Evolutionary conservation across 257 asterid species (phyloP).

Genomic region (Lantana camara): DNA sequence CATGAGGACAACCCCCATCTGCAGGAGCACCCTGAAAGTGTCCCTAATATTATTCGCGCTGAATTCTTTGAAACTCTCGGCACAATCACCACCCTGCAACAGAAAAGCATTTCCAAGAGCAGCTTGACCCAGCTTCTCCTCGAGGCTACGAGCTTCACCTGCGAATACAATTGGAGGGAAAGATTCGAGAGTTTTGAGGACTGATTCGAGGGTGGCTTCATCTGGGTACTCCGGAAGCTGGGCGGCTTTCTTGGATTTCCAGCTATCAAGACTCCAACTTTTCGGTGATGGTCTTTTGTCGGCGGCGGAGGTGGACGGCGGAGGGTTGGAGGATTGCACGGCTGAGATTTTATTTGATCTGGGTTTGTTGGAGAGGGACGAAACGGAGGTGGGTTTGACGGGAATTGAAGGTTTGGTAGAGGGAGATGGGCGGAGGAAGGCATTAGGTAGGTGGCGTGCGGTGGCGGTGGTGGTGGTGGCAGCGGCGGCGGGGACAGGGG

Average conservation of each 20-base stretch:
- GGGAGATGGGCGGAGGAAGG: conserved; percentile 35
- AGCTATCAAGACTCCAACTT: conserved; percentile 67
- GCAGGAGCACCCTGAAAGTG: conserved; percentile 76
- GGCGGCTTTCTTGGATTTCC: conserved; percentile 64
- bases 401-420: conserved; percentile 17
- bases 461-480: conserved; percentile 8
- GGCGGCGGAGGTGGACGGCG: conserved; percentile 29
- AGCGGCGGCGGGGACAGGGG: conserved; percentile 27
- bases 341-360: conserved; percentile 52
- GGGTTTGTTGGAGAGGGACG: conserved; percentile 35
- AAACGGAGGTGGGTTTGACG: conserved; percentile 31
- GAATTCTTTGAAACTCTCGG: conserved; percentile 85
- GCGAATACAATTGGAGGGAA: conserved; percentile 85
- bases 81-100: conserved; percentile 87
- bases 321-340: conserved; percentile 41
- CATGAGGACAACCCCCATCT: conserved; percentile 89
- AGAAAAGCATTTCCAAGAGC: conserved; percentile 74
- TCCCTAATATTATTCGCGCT: conserved; percentile 82
- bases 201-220: conserved; percentile 44
- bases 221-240: conserved; percentile 78
- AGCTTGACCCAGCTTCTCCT: conserved; percentile 73
- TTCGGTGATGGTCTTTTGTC: conserved; percentile 30
- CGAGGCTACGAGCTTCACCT: conserved; percentile 78
- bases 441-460: conserved; percentile 26
- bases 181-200: conserved; percentile 61